Evolutionary conservation across 257 asterid genomes (phyloP).

Genomic region (Cinchona pubescens): DNA sequence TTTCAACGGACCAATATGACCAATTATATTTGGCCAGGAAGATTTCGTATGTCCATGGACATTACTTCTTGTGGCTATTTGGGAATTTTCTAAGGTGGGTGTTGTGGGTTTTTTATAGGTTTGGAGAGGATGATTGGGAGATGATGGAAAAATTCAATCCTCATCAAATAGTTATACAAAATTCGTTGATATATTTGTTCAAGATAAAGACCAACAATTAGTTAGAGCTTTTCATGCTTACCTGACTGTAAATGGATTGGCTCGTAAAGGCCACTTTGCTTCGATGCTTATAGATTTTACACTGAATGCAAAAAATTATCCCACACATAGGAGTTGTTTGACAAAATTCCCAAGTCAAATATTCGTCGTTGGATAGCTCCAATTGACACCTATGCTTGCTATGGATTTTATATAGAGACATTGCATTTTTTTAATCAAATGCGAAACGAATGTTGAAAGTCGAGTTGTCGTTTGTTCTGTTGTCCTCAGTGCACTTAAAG

Average conservation of each 20-base stretch:
- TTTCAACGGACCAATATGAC: too few species aligned
- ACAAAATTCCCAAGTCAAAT: slow-evolving; percentile 50
- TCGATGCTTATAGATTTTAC: slow-evolving; percentile 51
- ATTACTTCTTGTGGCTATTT: too few species aligned
- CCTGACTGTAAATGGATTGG: slow-evolving; percentile 45
- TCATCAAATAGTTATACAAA: slow-evolving; percentile 32
- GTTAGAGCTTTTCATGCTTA: slow-evolving; percentile 61
- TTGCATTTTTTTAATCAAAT: slow-evolving; percentile 39
- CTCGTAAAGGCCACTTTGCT: slow-evolving; percentile 29
- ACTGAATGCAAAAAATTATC: slow-evolving; percentile 31
- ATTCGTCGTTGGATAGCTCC: slow-evolving; percentile 52
- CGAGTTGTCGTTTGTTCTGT: too few species aligned
- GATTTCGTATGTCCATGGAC: too few species aligned
- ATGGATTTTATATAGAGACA: slow-evolving; percentile 55
- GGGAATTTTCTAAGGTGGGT: too few species aligned
- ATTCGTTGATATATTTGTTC: too few species aligned
- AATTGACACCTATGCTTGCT: too few species aligned
- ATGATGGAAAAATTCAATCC: too few species aligned
- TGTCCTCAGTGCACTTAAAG: slow-evolving; percentile 69
- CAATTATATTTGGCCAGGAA: too few species aligned
- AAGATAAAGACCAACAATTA: slow-evolving; percentile 31
- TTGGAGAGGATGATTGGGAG: too few species aligned
- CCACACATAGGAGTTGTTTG: slow-evolving; percentile 55
- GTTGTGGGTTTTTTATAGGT: too few species aligned
- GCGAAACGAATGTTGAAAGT: slow-evolving; percentile 35